Conservation (phyloP, 148 eudicot species). For the Cornus suecica region DNA sequence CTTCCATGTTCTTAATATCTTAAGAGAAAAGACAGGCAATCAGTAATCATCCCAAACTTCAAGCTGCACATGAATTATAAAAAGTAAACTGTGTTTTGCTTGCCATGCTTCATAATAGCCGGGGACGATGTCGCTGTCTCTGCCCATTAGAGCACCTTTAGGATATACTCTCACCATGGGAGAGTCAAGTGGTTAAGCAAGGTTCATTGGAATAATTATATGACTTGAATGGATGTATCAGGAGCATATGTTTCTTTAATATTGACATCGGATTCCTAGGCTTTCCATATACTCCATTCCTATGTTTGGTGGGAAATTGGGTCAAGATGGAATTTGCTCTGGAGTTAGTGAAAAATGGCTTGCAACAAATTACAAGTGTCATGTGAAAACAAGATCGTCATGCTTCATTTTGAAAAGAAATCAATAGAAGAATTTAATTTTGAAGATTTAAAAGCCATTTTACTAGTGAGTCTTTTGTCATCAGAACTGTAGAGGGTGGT, state of each 20-base stretch:
- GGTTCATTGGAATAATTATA: not conserved
- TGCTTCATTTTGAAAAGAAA: no score
- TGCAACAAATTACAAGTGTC: no score
- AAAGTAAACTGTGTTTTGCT: not conserved
- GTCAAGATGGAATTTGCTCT: no score
- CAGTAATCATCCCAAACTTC: not conserved
- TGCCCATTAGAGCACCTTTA: not conserved
- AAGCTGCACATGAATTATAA: not conserved
- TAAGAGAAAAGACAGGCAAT: conserved; percentile 7
- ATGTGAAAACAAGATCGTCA: no score
- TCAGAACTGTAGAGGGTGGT: no score
- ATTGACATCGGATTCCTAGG: not conserved
- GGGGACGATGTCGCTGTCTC: not conserved
- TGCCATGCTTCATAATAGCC: not conserved
- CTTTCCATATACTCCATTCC: not conserved
- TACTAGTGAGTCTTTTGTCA: no score
- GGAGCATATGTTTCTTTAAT: not conserved
- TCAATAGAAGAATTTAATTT: no score
- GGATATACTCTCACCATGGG: not conserved
- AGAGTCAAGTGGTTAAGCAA: not conserved
- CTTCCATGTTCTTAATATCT: conserved; percentile 85
- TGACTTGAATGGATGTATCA: not conserved
- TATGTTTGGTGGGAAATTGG: not conserved
- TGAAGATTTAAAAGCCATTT: no score
- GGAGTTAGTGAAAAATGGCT: no score